These are phyloP conservation scores for Suillus alpinus DNA, from an alignment of 768 basidiomycete species.

Conservation along the genomic window DNA sequence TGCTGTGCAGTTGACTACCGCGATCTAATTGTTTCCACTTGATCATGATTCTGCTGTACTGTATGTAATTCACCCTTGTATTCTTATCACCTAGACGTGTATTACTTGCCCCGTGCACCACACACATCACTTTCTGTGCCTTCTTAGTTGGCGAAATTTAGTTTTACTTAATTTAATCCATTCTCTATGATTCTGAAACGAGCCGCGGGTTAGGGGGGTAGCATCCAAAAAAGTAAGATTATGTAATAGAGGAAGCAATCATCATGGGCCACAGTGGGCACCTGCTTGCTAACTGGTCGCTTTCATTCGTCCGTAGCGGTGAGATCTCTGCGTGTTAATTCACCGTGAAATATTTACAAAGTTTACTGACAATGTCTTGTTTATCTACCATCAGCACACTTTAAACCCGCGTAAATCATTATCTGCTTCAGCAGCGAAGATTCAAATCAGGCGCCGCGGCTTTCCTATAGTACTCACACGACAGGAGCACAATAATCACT, in stretches of 20 bases:
- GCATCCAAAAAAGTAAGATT: neutral
- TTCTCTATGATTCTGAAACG: neutral
- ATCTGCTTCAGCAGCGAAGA: constrained; percentile 11
- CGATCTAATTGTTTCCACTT: neutral
- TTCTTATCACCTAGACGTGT: neutral
- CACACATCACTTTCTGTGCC: neutral
- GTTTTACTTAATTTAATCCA: neutral
- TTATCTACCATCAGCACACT: constrained; percentile 5
- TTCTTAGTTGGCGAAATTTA: neutral
- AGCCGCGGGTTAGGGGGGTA: neutral
- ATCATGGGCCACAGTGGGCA: too few species aligned
- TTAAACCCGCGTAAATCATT: neutral
- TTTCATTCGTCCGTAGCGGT: constrained; percentile 2
- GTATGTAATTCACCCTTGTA: neutral
- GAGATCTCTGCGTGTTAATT: neutral
- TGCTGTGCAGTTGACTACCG: constrained; percentile 4
- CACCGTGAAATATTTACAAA: neutral
- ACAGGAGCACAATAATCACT: neutral
- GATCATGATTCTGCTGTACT: neutral
- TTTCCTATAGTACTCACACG: neutral
- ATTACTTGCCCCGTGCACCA: neutral
- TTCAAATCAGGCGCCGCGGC: constrained; percentile 9
- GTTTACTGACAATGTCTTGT: neutral
- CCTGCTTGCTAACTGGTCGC: neutral
- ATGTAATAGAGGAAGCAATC: constrained; percentile 1